phyloP scores from a whole-genome alignment of 306 rosid genomes.

The Inga laurina region DNA sequence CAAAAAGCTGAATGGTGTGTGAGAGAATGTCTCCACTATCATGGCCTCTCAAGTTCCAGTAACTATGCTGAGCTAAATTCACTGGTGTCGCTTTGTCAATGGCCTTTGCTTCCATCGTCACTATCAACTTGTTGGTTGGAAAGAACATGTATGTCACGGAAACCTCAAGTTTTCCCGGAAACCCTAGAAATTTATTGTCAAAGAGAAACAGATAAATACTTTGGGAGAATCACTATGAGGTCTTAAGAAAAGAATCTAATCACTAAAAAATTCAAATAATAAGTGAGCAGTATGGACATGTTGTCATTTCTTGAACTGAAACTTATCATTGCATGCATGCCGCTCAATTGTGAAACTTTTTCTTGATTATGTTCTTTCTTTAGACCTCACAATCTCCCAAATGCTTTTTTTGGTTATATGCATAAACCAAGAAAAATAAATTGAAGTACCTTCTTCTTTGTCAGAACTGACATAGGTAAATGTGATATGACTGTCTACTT shows the following conservation, averaged over 20 bases:
- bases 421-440: background rate
- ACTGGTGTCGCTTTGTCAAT: conserved; percentile 61
- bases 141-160: conserved; percentile 56
- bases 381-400: too few species aligned
- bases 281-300: too few species aligned
- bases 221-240: too few species aligned
- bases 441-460: conserved; percentile 61
- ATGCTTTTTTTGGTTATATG: too few species aligned
- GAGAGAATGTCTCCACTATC: conserved; percentile 61
- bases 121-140: conserved; percentile 41
- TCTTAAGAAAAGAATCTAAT: too few species aligned
- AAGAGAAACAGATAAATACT: background rate
- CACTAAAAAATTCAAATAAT: too few species aligned
- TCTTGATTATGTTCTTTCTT: too few species aligned
- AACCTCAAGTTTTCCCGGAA: conserved; percentile 63
- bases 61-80: conserved; percentile 70
- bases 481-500: conserved; percentile 45
- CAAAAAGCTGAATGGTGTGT: conserved; percentile 52
- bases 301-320: too few species aligned
- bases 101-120: conserved; percentile 58
- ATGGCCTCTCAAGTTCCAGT: conserved; percentile 78
- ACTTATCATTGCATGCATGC: too few species aligned
- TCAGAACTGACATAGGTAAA: conserved; percentile 55
- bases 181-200: conserved; percentile 35
- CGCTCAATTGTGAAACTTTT: too few species aligned